Percentiles rank a stretch among this genome's conserved stretches.
phyloP scores from a whole-genome alignment of 768 basidiomycete species.

The Lactarius evosmus region DNA sequence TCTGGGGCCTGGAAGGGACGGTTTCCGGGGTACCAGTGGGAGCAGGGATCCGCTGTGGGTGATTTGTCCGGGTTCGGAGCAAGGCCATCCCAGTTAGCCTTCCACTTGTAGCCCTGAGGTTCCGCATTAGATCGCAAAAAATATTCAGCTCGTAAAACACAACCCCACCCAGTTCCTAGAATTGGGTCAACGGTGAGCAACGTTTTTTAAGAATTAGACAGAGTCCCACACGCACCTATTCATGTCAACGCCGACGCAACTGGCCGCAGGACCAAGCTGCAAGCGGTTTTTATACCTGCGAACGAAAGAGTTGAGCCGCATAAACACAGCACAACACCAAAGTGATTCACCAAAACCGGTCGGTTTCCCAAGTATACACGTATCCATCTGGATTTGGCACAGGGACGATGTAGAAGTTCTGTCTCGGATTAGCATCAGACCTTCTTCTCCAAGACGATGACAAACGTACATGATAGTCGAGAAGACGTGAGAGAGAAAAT shows the following conservation, averaged over 20 bases:
- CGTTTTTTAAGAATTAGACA: not conserved
- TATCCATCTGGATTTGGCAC: conserved; percentile 73
- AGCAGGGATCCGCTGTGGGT: conserved; percentile 53
- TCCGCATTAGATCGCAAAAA: not conserved
- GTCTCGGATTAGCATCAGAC: conserved; percentile 1
- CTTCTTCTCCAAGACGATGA: not conserved
- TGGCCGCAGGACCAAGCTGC: conserved; percentile 43
- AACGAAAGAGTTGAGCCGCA: not conserved
- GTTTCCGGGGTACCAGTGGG: conserved; percentile 71
- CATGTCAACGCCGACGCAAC: conserved; percentile 73
- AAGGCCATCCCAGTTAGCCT: conserved; percentile 32
- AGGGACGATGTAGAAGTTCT: conserved; percentile 68
- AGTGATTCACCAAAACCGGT: conserved; percentile 56
- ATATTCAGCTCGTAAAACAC: not conserved
- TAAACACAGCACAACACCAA: not conserved
- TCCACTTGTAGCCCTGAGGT: conserved; percentile 69
- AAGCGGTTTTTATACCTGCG: conserved; percentile 70
- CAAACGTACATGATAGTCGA: conserved; percentile 47
- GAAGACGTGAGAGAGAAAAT: conserved; percentile 46
- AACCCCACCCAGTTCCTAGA: conserved; percentile 11
- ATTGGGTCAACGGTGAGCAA: not conserved
- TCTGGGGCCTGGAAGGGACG: conserved; percentile 76
- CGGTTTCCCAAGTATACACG: conserved; percentile 64
- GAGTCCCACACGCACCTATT: conserved; percentile 48
- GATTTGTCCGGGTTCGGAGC: conserved; percentile 12